phyloP scores from a whole-genome alignment of 495 filamentous ascomycete species.

The Tricharina praecox region DNA sequence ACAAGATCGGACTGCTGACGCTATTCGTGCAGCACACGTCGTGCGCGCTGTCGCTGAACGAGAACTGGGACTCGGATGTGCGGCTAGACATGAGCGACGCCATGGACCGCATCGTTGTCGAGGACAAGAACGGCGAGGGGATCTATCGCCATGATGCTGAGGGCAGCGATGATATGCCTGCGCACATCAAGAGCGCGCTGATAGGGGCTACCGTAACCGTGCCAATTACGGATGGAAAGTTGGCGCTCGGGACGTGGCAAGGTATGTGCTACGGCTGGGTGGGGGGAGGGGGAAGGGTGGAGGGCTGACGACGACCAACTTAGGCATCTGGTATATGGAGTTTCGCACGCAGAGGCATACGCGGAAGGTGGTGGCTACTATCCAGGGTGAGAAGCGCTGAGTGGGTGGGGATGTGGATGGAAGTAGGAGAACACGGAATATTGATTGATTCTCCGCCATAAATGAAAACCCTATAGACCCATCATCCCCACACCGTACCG shows the following conservation, averaged over 20 bases:
- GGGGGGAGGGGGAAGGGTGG: slow-evolving; percentile 4
- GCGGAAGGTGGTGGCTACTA: slow-evolving; percentile 74
- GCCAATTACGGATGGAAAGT: slow-evolving; percentile 68
- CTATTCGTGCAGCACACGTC: slow-evolving; percentile 27
- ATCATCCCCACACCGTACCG: no score
- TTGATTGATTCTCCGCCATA: neutral
- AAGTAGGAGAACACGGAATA: neutral
- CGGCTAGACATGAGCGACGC: slow-evolving; percentile 83
- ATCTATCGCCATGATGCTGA: slow-evolving; percentile 82
- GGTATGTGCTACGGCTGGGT: slow-evolving; percentile 10
- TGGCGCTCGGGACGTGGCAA: slow-evolving; percentile 55
- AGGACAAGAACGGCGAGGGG: slow-evolving; percentile 46
- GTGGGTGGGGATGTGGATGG: neutral
- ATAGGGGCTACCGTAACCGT: slow-evolving; percentile 78
- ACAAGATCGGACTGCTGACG: slow-evolving; percentile 75
- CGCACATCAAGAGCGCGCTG: slow-evolving; percentile 80
- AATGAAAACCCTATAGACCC: no score
- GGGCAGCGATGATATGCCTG: slow-evolving; percentile 84
- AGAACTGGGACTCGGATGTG: slow-evolving; percentile 81
- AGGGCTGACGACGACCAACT: slow-evolving; percentile 18
- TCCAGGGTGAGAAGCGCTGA: slow-evolving; percentile 54
- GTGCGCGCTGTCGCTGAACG: slow-evolving; percentile 34
- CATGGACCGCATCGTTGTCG: slow-evolving; percentile 70
- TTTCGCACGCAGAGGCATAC: slow-evolving; percentile 62
- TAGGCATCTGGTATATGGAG: slow-evolving; percentile 89